phyloP scores from a whole-genome alignment of 345 rosid species.

The Iberis pinnata region DNA sequence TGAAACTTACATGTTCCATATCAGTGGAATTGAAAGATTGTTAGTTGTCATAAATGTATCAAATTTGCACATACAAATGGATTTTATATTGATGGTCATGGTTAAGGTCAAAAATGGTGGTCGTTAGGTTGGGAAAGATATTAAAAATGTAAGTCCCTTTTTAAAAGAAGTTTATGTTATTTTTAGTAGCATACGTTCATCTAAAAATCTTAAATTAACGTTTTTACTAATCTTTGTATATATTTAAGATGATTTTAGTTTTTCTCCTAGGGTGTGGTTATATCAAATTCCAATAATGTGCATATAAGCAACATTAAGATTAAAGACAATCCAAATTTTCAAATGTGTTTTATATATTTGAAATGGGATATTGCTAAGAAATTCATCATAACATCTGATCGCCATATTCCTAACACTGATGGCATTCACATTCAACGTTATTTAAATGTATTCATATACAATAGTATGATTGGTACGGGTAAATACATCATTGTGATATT shows the following conservation, averaged over 20 bases:
- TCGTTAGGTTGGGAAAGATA: slow-evolving; percentile 22
- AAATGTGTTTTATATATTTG: slow-evolving; percentile 33
- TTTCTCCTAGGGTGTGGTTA: slow-evolving; percentile 33
- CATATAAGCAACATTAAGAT: slow-evolving; percentile 26
- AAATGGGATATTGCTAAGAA: slow-evolving; percentile 17
- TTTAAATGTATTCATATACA: slow-evolving; percentile 18
- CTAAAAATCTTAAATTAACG: too few relatives aligned
- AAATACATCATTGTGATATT: neutral
- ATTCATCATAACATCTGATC: slow-evolving; percentile 35
- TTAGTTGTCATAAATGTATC: slow-evolving; percentile 32
- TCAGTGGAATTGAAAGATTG: slow-evolving; percentile 32
- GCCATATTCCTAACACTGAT: slow-evolving; percentile 48
- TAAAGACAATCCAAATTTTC: slow-evolving; percentile 45
- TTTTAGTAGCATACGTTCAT: too few relatives aligned
- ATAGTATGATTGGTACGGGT: slow-evolving; percentile 36
- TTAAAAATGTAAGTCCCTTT: slow-evolving; percentile 20
- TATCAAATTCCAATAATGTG: slow-evolving; percentile 34
- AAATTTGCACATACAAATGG: slow-evolving; percentile 33
- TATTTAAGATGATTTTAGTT: neutral
- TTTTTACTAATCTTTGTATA: too few relatives aligned
- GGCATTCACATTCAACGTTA: slow-evolving; percentile 47
- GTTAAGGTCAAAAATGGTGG: slow-evolving; percentile 49
- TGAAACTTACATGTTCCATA: slow-evolving; percentile 31
- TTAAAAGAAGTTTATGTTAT: neutral
- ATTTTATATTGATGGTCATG: slow-evolving; percentile 35